Evolutionary conservation across 305 asterid species (phyloP), one percentile per base, ranked within the genome.

Genomic region (Fraxinus platypoda): DNA sequence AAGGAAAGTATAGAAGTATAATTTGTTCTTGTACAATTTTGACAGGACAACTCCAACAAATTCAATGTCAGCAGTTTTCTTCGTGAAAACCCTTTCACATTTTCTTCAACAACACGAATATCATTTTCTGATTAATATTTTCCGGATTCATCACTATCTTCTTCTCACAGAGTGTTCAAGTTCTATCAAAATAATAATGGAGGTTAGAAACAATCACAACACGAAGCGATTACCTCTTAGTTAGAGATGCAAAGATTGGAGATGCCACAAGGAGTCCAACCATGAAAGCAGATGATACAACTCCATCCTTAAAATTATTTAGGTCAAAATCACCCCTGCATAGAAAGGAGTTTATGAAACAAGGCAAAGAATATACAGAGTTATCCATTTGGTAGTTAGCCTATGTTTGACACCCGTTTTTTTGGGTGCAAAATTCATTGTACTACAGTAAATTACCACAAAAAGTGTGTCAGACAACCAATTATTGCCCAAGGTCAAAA

Each of bases 231-330:
- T 89, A 96, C 99, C 95, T 91, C 83, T 92, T 93, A 86, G 99
- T 94, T 26, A 91, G 80, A 84, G 97, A 87, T 78, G 99, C 99
- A 87, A 96, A 96, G 81, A 93, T 91, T 41, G 98, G 98, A 86
- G 98, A 94, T 84, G 99, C 98, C 82, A 94, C 91, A 77, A 96
- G 97, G 86, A 96, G 98, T 66, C 99, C 99, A 85, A 96, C 99
- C 99, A 96, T 96, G 92, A 96, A 96, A 78, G 98, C 98, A 83
- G 99, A 96, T 28, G 99, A 93, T 83, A 96, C 81, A 86, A 92
- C 92, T 35, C 99, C 98, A 91, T 96, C 99, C 90, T 96, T 88
- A 85, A 96, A 96, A 88, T 96, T 96, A 85, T 31, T 90, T 89
- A 96, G 86, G 86, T 91, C 81, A 84, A 96, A 96, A 12, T 90